Conservation (phyloP, 805 yeast species). For the Starmerella powellii region DNA sequence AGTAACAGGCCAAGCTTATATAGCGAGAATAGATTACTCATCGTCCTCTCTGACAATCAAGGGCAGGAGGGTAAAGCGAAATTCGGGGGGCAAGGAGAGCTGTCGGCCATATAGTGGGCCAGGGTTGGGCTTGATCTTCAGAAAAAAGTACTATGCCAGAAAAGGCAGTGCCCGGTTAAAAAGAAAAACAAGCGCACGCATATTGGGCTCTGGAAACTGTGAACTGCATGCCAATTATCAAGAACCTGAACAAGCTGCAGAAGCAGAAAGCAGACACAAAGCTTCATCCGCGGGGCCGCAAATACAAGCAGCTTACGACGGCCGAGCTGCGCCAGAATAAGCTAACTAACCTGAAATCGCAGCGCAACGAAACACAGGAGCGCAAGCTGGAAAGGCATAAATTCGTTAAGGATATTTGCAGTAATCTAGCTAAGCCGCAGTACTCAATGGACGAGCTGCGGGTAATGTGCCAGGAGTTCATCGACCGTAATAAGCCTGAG, state of each 20-base stretch:
- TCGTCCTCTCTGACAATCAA: too few species aligned
- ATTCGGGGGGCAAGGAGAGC: too few species aligned
- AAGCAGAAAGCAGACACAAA: slow-evolving; percentile 42
- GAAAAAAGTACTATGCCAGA: not conserved
- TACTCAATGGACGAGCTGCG: slow-evolving; percentile 51
- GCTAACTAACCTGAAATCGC: slow-evolving; percentile 46
- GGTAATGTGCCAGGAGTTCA: slow-evolving; percentile 43
- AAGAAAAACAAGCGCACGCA: not conserved
- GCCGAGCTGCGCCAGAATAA: slow-evolving; percentile 80
- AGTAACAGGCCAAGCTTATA: too few species aligned
- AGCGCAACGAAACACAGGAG: slow-evolving; percentile 39
- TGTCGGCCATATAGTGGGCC: too few species aligned
- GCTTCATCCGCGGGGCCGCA: slow-evolving; percentile 79
- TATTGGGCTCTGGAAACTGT: not conserved
- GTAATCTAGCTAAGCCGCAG: slow-evolving; percentile 21
- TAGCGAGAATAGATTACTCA: too few species aligned
- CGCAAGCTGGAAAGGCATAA: slow-evolving; percentile 19
- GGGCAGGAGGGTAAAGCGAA: too few species aligned
- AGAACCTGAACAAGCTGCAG: slow-evolving; percentile 52
- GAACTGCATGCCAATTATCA: slow-evolving; percentile 54
- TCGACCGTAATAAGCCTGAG: slow-evolving; percentile 66
- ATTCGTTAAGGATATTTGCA: slow-evolving; percentile 14
- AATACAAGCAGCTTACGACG: slow-evolving; percentile 67
- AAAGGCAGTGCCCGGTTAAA: not conserved
- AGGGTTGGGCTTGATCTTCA: too few species aligned